These are phyloP conservation scores for Beauveria sp. DNA, from an alignment of 2,329 filamentous ascomycete species.

Conservation along the genomic window DNA sequence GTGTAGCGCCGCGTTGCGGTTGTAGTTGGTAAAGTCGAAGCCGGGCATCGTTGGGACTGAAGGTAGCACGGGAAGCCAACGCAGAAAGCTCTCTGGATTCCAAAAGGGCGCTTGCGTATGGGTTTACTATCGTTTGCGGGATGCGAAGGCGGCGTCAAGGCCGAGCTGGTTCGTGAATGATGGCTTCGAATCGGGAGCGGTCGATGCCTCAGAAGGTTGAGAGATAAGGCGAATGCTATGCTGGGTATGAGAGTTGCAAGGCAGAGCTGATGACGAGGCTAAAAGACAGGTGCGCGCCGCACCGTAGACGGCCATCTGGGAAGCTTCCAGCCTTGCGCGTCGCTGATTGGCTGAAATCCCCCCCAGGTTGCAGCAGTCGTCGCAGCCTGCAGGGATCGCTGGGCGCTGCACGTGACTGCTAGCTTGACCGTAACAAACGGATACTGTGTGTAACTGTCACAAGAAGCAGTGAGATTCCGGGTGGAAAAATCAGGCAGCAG, in stretches of 20 bases:
- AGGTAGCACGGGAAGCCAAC: neutral
- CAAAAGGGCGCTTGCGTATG: neutral
- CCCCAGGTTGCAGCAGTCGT: slow-evolving; percentile 6
- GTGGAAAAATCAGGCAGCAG: neutral
- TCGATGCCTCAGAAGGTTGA: neutral
- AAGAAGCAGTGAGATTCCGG: neutral
- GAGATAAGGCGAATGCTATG: neutral
- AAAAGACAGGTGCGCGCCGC: slow-evolving; percentile 17
- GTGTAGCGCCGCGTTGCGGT: slow-evolving; percentile 94
- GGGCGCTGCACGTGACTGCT: slow-evolving; percentile 1
- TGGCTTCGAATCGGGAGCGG: neutral
- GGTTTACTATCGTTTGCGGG: neutral
- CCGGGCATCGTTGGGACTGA: slow-evolving; percentile 61
- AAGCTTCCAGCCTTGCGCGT: slow-evolving; percentile 2
- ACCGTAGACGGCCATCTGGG: neutral
- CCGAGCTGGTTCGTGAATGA: neutral
- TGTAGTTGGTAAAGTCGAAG: slow-evolving; percentile 99
- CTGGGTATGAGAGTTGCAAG: slow-evolving; percentile 9
- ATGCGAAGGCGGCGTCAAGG: neutral
- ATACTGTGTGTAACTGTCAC: neutral
- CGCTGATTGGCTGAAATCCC: slow-evolving; percentile 20
- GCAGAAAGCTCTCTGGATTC: neutral
- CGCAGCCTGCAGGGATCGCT: neutral
- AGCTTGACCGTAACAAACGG: slow-evolving; percentile 1
- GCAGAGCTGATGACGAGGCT: slow-evolving; percentile 46